phyloP scores from a whole-genome alignment of 306 rosid species.

The Rubus idaeus region DNA sequence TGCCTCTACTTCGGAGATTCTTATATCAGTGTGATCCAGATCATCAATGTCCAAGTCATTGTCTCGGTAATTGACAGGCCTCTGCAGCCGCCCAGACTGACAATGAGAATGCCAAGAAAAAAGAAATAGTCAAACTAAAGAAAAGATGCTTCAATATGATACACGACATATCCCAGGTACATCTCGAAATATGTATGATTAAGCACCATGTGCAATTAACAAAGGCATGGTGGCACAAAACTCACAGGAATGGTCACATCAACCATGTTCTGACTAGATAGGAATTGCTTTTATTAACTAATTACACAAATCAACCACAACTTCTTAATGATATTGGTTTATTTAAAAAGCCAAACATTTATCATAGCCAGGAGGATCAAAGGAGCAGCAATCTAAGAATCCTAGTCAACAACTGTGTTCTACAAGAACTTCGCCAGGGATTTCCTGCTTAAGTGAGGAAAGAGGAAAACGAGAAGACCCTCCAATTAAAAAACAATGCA shows the following conservation, averaged over 20 bases:
- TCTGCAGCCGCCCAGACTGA: constrained; percentile 70
- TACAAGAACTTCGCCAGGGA: no score
- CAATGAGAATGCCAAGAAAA: constrained; percentile 12
- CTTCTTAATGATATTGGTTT: background rate
- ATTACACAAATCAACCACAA: background rate
- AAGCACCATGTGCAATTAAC: background rate
- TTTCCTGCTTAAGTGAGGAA: background rate
- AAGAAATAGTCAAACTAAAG: constrained; percentile 9
- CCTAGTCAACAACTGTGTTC: background rate
- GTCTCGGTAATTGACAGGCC: constrained; percentile 52
- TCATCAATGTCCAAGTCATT: constrained; percentile 48
- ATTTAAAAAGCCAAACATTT: background rate
- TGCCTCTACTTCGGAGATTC: constrained; percentile 27
- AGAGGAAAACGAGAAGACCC: background rate
- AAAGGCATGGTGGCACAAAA: background rate
- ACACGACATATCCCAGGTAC: background rate
- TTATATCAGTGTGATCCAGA: constrained; percentile 33
- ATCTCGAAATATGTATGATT: no score
- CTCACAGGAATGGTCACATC: background rate
- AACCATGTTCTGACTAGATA: background rate
- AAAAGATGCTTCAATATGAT: background rate
- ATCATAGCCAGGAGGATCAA: background rate
- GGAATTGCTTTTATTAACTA: background rate
- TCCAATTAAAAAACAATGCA: background rate
- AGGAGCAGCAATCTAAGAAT: background rate